Base-by-base conservation (phyloP, 192 early-diverging fungal species). In the Rhizoclosmatium sp. region DNA sequence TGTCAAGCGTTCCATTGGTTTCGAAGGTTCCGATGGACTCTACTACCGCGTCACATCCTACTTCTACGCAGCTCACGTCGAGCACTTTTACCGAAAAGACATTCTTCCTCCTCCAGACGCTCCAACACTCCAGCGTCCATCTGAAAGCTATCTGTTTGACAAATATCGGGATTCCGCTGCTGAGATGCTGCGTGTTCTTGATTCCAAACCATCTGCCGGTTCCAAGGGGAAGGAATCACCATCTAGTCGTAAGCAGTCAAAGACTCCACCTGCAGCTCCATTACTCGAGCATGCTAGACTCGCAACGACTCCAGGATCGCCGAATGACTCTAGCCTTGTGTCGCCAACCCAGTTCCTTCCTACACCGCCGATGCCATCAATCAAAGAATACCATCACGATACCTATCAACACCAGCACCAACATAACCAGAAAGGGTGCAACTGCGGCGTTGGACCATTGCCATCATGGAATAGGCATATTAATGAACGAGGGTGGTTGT, bases 41-140 rank as follows among this genome's bases (percentile, higher is more conserved):
- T 62, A 62, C 60, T 71, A 56, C 69, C 69, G 49, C 47, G 47
- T 21, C 54, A 44, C 42, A 4, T 54, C 46, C 19, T 71, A 71
- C 47, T 71, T 71, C 40, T 71, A 71, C 42, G 47, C 69, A 0
- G 12, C 10, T 4, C 42, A 71, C 31, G 69, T 71, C 12, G 69
- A 71, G 39, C 60, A 62, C 23, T 62, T 62, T 40, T 62, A 62
- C 23, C 10, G 21, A 19, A 40, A 19, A 40, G 60, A 62, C 14
- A 31, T 31, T 31, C 31, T 31, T 31, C 31, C 31, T 31, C 31
- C 31, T 31, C 10, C 19, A 62, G 9, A 4, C 23, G 39, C 60
- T 7, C 60, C 39, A 7, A 21, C 19, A 7, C 23, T 62, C 60
- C 60, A 62, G 39, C 19, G 60, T 5, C 60, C 60, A 7, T 62